phyloP scores from a whole-genome alignment of 2,329 filamentous ascomycete genomes.

The Scytalidium lignicola region DNA sequence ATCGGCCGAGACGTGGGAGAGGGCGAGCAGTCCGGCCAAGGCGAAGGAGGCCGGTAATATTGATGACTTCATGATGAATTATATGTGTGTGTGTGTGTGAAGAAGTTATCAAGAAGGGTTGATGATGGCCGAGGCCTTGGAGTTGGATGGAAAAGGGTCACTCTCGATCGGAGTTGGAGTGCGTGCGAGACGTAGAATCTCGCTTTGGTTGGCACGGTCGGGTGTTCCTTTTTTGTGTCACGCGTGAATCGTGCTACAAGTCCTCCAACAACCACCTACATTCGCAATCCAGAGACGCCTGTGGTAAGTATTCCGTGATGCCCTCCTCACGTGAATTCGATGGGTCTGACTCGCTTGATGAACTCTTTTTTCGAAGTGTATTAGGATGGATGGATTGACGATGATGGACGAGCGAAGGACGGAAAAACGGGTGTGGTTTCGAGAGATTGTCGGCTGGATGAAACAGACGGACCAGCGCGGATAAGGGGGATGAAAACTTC shows the following conservation, averaged over 20 bases:
- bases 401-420: background rate
- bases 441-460: background rate
- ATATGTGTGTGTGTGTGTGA: slow-evolving; percentile 1
- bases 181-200: no score
- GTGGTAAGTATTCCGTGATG: background rate
- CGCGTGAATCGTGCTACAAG: background rate
- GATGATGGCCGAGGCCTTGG: slow-evolving; percentile 15
- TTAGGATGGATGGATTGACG: background rate
- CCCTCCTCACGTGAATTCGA: background rate
- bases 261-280: background rate
- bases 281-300: background rate
- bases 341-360: background rate
- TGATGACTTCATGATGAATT: slow-evolving; percentile 20
- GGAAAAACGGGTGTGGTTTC: background rate
- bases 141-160: slow-evolving; percentile 7
- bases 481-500: background rate
- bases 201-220: background rate
- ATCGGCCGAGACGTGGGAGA: slow-evolving; percentile 1
- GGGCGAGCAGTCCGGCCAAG: slow-evolving; percentile 11
- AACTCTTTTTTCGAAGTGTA: background rate
- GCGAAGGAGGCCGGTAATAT: slow-evolving; percentile 10
- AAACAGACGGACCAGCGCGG: background rate
- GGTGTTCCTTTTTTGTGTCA: background rate
- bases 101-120: no score
- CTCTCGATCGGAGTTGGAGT: slow-evolving; percentile 1